Evolutionary conservation across 2,329 filamentous ascomycete genomes (phyloP).

Genomic region (Diaporthe nobilis): DNA sequence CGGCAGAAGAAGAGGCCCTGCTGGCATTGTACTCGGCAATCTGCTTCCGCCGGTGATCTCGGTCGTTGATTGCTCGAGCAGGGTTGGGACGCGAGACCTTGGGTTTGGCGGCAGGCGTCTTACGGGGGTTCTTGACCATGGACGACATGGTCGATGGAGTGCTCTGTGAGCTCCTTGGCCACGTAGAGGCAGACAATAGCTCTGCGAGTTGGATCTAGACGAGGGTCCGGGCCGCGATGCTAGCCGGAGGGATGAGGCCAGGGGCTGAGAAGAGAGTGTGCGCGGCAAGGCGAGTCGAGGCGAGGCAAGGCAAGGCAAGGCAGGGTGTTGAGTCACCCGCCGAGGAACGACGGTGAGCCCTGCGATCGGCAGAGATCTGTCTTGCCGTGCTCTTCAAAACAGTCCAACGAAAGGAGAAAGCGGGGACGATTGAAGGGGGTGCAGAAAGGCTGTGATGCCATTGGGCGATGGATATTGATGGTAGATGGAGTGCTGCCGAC

Average conservation of each 20-base stretch:
- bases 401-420: neutral
- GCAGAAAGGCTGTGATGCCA: constrained; percentile 38
- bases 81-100: constrained; percentile 61
- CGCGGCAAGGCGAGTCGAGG: neutral
- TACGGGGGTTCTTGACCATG: constrained; percentile 56
- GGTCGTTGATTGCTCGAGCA: constrained; percentile 66
- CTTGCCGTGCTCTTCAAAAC: neutral
- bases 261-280: neutral
- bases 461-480: constrained; percentile 36
- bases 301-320: neutral
- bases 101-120: constrained; percentile 55
- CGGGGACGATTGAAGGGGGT: neutral
- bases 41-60: constrained; percentile 59
- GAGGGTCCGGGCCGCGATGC: neutral
- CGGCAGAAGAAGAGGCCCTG: constrained; percentile 45
- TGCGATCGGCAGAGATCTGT: neutral
- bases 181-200: neutral
- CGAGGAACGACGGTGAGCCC: neutral
- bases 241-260: neutral
- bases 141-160: constrained; percentile 59
- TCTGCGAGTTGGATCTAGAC: neutral
- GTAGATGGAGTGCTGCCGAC: constrained; percentile 15
- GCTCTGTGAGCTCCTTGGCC: neutral
- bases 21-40: constrained; percentile 50
- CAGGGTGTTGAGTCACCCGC: constrained; percentile 12